Evolutionary conservation across 352 stramenopile genomes (phyloP), one percentile per base, ranked within the genome.

Genomic region (Phytophthora capsici): DNA sequence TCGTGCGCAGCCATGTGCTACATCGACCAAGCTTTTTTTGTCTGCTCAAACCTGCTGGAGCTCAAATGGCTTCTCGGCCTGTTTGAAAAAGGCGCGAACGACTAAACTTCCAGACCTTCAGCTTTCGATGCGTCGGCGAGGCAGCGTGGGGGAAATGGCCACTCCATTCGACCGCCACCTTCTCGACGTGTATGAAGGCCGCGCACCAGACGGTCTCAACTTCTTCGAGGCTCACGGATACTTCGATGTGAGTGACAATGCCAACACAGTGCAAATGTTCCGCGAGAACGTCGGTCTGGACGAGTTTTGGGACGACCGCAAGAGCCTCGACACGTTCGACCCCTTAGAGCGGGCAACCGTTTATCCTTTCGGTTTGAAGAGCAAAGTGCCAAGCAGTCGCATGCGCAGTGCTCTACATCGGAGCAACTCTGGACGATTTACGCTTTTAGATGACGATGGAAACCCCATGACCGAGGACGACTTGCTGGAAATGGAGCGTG

Each of bases 181-280:
- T 22, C 61, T 79, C 28, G 78, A 85, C 45, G 79, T 91, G 25
- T 91, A 91, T 60, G 71, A 66, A 36, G 80, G 77, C 32, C 72
- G 55, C 6, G 66, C 62, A n/a, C 56, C 51, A 2, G 81, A 89
- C 40, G 85, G 85, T 0, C 67, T 91, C 36, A 66, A 50, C 30
- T 93, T 92, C 71, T 93, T 93, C 54, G 73, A 90, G 68, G 76
- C 67, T 9, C 78, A 91, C 30, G 85, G 85, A 23, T 93, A 93
- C 70, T 93, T 90, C 44, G 85, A 93, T 72, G 73, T 90, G 37
- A 70, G 68, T 22, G 70, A 83, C 32, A 83, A 86, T 22, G 77
- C 78, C 51, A 93, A 93, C 74, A 93, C 85, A 0, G 78, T 93
- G 25, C 71, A 82, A 65, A 89, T 91, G 77, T 93, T 91, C 49